A percentile compares a stretch with the other conserved stretches of the same genome.
Conservation (phyloP, 2,329 filamentous ascomycete genomes). For the Colletotrichum aenigma region DNA sequence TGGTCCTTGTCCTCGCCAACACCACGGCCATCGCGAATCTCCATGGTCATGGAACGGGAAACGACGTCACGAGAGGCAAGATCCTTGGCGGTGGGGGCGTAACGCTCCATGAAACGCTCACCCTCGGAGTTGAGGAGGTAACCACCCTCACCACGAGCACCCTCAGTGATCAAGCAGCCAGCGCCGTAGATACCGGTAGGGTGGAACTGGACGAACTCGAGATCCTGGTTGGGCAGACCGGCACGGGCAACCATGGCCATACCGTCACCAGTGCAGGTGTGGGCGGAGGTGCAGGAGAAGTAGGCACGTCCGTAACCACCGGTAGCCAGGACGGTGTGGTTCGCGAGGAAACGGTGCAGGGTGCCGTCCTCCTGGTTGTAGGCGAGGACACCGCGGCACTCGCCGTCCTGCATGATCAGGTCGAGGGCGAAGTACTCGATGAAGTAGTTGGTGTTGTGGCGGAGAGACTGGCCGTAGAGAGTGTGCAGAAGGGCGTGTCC, state of each 20-base stretch:
- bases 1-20: conserved; percentile 97
- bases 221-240: conserved; percentile 97
- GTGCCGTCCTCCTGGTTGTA: conserved; percentile 99
- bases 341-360: conserved; percentile 93
- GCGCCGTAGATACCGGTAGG: conserved; percentile 99
- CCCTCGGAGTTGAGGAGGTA: conserved; percentile 97
- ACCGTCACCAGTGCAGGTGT: conserved; percentile 98
- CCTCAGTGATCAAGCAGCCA: conserved; percentile 96
- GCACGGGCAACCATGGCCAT: conserved; percentile 99
- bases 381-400: conserved; percentile 94
- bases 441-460: conserved; percentile 99
- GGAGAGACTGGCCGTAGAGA: conserved; percentile 94
- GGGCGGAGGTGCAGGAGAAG: conserved; percentile 97
- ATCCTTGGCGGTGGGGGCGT: conserved; percentile 97
- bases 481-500: conserved; percentile 98
- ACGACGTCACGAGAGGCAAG: conserved; percentile 95
- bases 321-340: conserved; percentile 96
- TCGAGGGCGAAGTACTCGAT: conserved; percentile 99
- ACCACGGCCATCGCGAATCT: conserved; percentile 97
- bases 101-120: conserved; percentile 99
- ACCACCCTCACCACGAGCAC: conserved; percentile 96
- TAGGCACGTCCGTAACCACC: conserved; percentile 98
- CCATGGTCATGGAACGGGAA: conserved; percentile 96
- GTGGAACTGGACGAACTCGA: conserved; percentile 99
- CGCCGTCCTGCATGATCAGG: conserved; percentile 95